These are phyloP conservation scores for Thecamonas trahens DNA, from an alignment of 78 protist genomes.

Conservation along the genomic window DNA sequence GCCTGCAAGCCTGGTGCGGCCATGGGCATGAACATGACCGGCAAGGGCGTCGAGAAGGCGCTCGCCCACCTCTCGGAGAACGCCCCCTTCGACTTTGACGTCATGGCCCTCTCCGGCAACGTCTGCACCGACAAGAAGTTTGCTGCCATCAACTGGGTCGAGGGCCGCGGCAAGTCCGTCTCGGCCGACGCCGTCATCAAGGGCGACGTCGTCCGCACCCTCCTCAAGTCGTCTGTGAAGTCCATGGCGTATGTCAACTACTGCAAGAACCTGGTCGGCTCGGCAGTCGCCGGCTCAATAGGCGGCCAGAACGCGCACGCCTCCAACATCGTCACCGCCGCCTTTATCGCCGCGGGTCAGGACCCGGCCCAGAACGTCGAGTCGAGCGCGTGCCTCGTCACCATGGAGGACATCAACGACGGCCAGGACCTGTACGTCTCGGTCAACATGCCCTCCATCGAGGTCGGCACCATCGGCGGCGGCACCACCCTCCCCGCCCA, in stretches of 20 bases:
- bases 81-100: constrained; percentile 37
- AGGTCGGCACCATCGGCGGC: constrained; percentile 94
- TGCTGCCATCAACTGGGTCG: constrained; percentile 74
- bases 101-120: constrained; percentile 69
- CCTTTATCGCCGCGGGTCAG: constrained; percentile 86
- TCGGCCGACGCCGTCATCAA: constrained; percentile 70
- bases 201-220: constrained; percentile 41
- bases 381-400: constrained; percentile 75
- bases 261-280: constrained; percentile 79
- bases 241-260: constrained; percentile 56
- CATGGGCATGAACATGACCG: constrained; percentile 93
- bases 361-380: constrained; percentile 92
- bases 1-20: constrained; percentile 79
- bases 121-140: constrained; percentile 87
- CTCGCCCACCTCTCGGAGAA: constrained; percentile 8
- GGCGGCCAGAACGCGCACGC: constrained; percentile 93
- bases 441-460: constrained; percentile 83
- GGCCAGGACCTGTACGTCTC: constrained; percentile 49
- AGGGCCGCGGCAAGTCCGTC: constrained; percentile 82
- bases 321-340: constrained; percentile 82
- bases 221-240: constrained; percentile 53
- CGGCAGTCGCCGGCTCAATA: constrained; percentile 83
- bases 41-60: constrained; percentile 60
- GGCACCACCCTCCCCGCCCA: constrained; percentile 83
- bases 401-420: constrained; percentile 49